These are phyloP conservation scores for Yamadazyma endophytica DNA, from an alignment of 805 yeast genomes.

Conservation along the genomic window DNA sequence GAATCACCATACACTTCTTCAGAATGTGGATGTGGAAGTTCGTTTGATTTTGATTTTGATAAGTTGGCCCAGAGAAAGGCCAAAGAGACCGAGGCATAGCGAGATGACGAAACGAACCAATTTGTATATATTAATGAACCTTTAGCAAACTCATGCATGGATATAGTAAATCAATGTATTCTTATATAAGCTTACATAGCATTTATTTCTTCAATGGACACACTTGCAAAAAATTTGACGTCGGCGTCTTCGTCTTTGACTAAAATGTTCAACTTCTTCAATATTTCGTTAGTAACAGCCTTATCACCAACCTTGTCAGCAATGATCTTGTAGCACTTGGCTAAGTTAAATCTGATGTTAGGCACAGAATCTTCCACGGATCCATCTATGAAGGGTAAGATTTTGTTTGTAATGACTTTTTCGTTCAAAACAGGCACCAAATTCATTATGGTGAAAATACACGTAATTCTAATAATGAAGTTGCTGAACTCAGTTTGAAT, in stretches of 20 bases:
- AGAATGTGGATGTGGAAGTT: constrained; percentile 44
- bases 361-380: constrained; percentile 82
- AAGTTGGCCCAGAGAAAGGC: constrained; percentile 28
- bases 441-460: constrained; percentile 82
- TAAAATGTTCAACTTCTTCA: constrained; percentile 64
- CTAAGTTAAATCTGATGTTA: constrained; percentile 91
- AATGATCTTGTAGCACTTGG: constrained; percentile 69
- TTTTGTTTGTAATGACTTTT: constrained; percentile 53
- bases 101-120: no score
- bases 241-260: constrained; percentile 77
- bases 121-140: no score
- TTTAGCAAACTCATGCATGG: no score
- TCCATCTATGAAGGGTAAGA: constrained; percentile 75
- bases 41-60: constrained; percentile 46
- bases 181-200: neutral
- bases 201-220: constrained; percentile 39
- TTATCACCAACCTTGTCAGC: constrained; percentile 45
- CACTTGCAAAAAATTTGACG: constrained; percentile 79
- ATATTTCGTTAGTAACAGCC: constrained; percentile 40
- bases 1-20: constrained; percentile 79
- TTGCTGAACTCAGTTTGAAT: constrained; percentile 51
- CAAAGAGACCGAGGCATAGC: no score
- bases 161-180: no score
- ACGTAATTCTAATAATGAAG: constrained; percentile 88
- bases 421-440: constrained; percentile 67